Conservation (phyloP, 352 stramenopile species). For the Bremia lactucae region DNA sequence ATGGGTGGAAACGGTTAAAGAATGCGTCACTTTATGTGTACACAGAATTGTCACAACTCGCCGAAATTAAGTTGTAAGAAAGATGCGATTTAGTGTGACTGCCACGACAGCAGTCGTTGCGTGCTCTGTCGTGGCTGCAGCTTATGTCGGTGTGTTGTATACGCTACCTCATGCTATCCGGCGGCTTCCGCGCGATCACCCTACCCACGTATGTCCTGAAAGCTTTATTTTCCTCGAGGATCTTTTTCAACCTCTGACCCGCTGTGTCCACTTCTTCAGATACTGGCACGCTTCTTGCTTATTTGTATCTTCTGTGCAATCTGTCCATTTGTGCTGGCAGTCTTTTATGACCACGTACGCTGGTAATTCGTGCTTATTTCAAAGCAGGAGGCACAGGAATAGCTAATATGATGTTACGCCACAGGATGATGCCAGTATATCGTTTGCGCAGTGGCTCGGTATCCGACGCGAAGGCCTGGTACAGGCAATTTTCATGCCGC, state of each 20-base stretch:
- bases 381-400: not conserved
- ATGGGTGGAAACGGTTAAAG: slow-evolving; percentile 21
- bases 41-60: too few species aligned
- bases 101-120: slow-evolving; percentile 51
- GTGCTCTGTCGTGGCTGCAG: slow-evolving; percentile 71
- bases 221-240: not conserved
- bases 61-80: too few species aligned
- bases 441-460: slow-evolving; percentile 75
- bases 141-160: slow-evolving; percentile 83
- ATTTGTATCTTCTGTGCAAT: slow-evolving; percentile 81
- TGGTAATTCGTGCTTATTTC: not conserved
- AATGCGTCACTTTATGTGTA: not conserved
- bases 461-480: slow-evolving; percentile 59
- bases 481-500: slow-evolving; percentile 43
- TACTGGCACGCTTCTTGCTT: slow-evolving; percentile 78
- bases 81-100: slow-evolving; percentile 76
- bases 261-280: slow-evolving; percentile 28
- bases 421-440: slow-evolving; percentile 67
- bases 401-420: not conserved
- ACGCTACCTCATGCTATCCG: slow-evolving; percentile 64
- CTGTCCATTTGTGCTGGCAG: slow-evolving; percentile 67
- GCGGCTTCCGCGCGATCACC: slow-evolving; percentile 69
- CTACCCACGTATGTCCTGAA: slow-evolving; percentile 48
- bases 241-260: not conserved
- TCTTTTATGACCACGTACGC: slow-evolving; percentile 77